Conservation (phyloP, 2,329 filamentous ascomycete species). For the Neofusicoccum umdonicola region DNA sequence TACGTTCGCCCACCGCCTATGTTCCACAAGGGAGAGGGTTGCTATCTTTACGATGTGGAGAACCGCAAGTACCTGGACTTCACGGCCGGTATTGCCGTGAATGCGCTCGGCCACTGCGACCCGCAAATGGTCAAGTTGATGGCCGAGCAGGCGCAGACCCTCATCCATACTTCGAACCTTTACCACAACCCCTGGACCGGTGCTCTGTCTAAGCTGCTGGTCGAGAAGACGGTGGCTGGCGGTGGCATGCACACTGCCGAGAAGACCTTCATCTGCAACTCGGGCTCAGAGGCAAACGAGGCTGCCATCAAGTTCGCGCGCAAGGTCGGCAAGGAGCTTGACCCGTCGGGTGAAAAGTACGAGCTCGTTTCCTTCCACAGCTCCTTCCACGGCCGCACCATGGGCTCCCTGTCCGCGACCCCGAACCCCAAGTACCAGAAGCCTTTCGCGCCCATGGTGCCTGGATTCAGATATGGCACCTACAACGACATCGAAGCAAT, state of each 20-base stretch:
- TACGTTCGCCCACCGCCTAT: conserved; percentile 88
- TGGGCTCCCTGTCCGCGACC: conserved; percentile 92
- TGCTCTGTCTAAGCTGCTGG: conserved; percentile 77
- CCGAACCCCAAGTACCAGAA: conserved; percentile 97
- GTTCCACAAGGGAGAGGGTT: conserved; percentile 84
- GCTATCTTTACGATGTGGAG: conserved; percentile 86
- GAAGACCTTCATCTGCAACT: conserved; percentile 92
- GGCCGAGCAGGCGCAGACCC: conserved; percentile 69
- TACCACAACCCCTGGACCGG: conserved; percentile 98
- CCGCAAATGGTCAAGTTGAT: conserved; percentile 72
- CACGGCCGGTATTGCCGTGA: conserved; percentile 94
- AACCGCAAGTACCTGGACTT: conserved; percentile 89
- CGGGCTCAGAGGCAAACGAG: conserved; percentile 94
- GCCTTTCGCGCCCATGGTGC: conserved; percentile 92
- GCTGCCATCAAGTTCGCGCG: conserved; percentile 95
- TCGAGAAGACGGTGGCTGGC: conserved; percentile 74
- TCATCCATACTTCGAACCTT: conserved; percentile 91
- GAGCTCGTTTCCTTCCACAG: conserved; percentile 89
- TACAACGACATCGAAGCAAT: conserved; percentile 80
- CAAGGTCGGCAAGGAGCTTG: conserved; percentile 77
- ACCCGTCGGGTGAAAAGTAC: conserved; percentile 69
- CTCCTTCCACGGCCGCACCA: conserved; percentile 94
- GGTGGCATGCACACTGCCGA: conserved; percentile 79
- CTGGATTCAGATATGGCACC: conserved; percentile 81
- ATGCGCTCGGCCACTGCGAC: conserved; percentile 87